A percentile compares a stretch with the other conserved stretches of the same genome.
phyloP scores from a whole-genome alignment of 1,284 basidiomycete genomes.

The Ganoderma lingzhi region DNA sequence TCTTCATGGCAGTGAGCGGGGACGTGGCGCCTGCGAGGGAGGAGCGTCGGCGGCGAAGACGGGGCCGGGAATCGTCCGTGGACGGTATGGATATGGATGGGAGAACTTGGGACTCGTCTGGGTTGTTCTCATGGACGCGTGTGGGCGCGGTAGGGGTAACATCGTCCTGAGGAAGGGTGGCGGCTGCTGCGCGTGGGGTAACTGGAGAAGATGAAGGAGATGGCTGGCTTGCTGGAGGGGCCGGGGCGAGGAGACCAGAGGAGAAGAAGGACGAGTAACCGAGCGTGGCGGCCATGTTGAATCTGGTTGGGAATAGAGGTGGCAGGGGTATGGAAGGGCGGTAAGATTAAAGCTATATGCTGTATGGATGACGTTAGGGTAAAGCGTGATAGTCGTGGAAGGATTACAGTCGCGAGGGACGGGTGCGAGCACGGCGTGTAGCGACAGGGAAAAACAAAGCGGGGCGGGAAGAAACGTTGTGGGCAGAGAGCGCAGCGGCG shows the following conservation, averaged over 20 bases:
- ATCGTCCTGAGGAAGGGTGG: conserved; percentile 40
- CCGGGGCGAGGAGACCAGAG: conserved; percentile 60
- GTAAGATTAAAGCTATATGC: conserved; percentile 7
- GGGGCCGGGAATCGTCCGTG: conserved; percentile 33
- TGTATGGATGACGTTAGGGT: conserved; percentile 12
- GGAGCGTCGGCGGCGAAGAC: conserved; percentile 40
- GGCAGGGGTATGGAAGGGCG: conserved; percentile 4
- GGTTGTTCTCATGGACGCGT: conserved; percentile 18
- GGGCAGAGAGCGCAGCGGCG: neutral
- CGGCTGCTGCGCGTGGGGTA: conserved; percentile 36
- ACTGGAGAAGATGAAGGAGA: conserved; percentile 46
- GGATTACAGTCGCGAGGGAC: conserved; percentile 8
- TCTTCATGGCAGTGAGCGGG: conserved; percentile 38
- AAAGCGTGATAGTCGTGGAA: conserved; percentile 28
- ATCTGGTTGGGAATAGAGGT: neutral
- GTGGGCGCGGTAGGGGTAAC: conserved; percentile 45
- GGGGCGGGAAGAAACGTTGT: neutral
- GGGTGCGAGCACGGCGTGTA: neutral
- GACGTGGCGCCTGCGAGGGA: conserved; percentile 39
- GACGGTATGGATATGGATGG: conserved; percentile 29
- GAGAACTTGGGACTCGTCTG: conserved; percentile 27
- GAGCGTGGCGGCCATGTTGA: conserved; percentile 46
- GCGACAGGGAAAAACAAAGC: neutral
- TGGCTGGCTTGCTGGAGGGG: conserved; percentile 37
- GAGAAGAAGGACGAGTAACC: conserved; percentile 67